Evolutionary conservation across 1,284 basidiomycete species (phyloP), one percentile per base, ranked within the genome.

Genomic region (Athelia psychrophila): DNA sequence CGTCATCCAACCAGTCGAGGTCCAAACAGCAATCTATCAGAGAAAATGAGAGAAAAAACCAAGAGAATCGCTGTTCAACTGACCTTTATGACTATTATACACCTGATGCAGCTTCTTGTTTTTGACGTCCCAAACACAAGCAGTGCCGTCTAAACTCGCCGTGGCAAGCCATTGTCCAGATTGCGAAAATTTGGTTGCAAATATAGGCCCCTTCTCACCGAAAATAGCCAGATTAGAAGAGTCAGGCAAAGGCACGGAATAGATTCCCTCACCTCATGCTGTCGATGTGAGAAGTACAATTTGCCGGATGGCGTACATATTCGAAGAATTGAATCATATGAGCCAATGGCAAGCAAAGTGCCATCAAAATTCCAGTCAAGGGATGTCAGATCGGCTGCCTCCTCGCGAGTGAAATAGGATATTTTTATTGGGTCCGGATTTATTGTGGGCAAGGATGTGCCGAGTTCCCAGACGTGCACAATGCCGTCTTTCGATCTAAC

Each of bases 61-160:
- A 56, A 52, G 58, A 54, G 47, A 47, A 25, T 35, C 23, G 23
- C 49, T 16, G 46, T 46, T 24, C 35, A 53, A 63, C 68, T 58
- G 63, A 88, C 89, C 83, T 72, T 76, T 75, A 69, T 88, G 88
- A 63, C 71, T 78, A 51, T 70, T 74, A 67, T 79, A 91, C 62
- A 88, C 81, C 61, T 75, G 74, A 58, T 83, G 66, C 44, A 91
- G 59, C 55, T 73, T 69, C 67, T 84, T 83, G 58, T 76, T 75
- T 55, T 74, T 67, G n/a, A 91, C 76, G 63, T 93, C 81, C 88
- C 89, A 93, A 12, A 91, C 75, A 56, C 88, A 88, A 3, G 83
- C 76, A 2, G 84, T 85, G 9, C 83, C 81, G 61, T 93, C 91
- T 46, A 91, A 62, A 67, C 88, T 88, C 5, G 84, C 88, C 15